phyloP scores from a whole-genome alignment of 2,329 filamentous ascomycete species.

The Xylaria hypoxylon region DNA sequence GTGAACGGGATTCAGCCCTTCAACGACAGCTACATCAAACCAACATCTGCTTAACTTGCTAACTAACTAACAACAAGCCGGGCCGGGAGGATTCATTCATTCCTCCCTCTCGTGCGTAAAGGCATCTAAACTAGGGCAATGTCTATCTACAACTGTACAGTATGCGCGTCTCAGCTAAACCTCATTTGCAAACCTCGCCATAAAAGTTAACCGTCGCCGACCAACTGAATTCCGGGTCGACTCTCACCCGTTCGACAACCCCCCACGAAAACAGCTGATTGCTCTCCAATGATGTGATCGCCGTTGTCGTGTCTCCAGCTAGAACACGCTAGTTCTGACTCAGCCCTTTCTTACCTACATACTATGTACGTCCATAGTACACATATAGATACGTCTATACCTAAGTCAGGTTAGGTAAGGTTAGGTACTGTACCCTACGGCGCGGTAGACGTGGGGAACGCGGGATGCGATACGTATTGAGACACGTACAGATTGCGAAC shows the following conservation, averaged over 20 bases:
- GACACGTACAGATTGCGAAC: neutral
- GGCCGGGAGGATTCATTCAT: neutral
- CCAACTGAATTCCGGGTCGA: neutral
- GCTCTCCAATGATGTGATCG: neutral
- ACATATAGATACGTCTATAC: too few relatives aligned
- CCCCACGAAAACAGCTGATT: too few relatives aligned
- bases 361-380: neutral
- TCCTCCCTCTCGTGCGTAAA: too few relatives aligned
- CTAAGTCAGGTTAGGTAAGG: too few relatives aligned
- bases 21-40: neutral
- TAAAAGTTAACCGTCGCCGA: too few relatives aligned
- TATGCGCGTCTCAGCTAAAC: too few relatives aligned
- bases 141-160: neutral
- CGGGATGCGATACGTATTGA: neutral
- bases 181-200: too few relatives aligned
- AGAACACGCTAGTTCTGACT: slow-evolving; percentile 18
- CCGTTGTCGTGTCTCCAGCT: neutral
- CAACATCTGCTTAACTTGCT: neutral
- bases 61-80: neutral
- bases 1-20: neutral
- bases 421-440: too few relatives aligned
- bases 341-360: slow-evolving; percentile 3
- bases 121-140: too few relatives aligned
- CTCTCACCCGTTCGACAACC: neutral
- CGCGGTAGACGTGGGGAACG: neutral